Base-by-base conservation (phyloP, 2,329 filamentous ascomycete species). In the Arthrobotrys musiformis region DNA sequence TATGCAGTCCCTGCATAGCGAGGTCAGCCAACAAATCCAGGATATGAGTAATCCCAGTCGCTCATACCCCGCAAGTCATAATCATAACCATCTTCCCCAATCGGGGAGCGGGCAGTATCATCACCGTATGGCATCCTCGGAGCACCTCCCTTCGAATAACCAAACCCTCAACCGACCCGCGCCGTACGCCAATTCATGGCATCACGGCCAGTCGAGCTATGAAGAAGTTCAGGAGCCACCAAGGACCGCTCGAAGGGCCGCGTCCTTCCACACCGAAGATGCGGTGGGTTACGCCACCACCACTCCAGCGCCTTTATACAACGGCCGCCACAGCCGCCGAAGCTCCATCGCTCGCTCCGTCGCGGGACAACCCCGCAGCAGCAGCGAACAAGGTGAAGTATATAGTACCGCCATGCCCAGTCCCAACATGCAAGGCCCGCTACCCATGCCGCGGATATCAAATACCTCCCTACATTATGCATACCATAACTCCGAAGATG, bases 1-100 rank as follows among this genome's bases (percentile, higher is more conserved):
- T 33, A 70, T 77, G 66, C 73, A 77, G 8, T 77, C 73, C 19
- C 19, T 77, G 42, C 73, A 77, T 35, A 70, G 73, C 19, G 73
- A 77, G 35, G 60, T 67, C 24, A 77, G 44, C 44, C 73, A 70
- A 44, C 73, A 77, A 15, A 67, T 66, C 44, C 66, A 77, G 50
- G 73, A 77, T 33, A 70, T 77, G 50, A 61, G 50, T 48, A 70
- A 60, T 22, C 52, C 42, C n/a, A 56, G n/a, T 24, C 66, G 60
- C 22, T 17, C 52, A 30, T 77, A 66, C 17, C 22, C 60, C 0
- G 33, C 15, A 9, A 40, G 28, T 19, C 58, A 70, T n/a, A 60
- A 26, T 17, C 50, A 64, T 22, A 40, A 26, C 17, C 52, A 68
- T 37, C 26, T 22, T n/a, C 28, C 48, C 19, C 66, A 60, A 7